Percentiles rank a stretch among this genome's conserved stretches.
Evolutionary conservation across 257 asterid genomes (phyloP).

Genomic region (Echites panduratus): DNA sequence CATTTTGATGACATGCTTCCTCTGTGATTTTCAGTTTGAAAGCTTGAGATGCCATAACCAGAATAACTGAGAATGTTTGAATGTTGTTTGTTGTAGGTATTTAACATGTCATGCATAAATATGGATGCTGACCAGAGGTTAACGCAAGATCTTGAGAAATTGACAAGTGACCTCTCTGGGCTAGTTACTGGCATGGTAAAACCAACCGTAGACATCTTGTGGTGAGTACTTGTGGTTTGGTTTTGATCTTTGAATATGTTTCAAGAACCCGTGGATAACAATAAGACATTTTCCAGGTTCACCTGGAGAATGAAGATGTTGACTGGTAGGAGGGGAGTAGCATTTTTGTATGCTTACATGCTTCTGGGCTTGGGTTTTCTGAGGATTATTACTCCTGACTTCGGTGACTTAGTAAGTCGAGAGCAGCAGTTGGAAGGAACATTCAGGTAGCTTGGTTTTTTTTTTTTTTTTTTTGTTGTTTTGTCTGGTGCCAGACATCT

Average conservation of each 20-base stretch:
- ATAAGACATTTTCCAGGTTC: conserved; percentile 59
- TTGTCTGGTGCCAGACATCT: conserved; percentile 9
- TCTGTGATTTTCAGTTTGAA: neutral
- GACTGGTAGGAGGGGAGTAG: conserved; percentile 93
- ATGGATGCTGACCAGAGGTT: conserved; percentile 97
- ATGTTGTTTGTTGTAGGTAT: conserved; percentile 47
- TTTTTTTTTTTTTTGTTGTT: conserved; percentile 13
- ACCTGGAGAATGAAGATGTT: conserved; percentile 98
- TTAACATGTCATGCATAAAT: conserved; percentile 56
- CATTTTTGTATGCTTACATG: conserved; percentile 92
- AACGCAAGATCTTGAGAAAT: conserved; percentile 96
- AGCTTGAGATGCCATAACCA: conserved; percentile 5
- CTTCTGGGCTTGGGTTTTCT: conserved; percentile 90
- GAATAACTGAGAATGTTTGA: conserved; percentile 2
- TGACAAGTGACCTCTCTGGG: conserved; percentile 86
- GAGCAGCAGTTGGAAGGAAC: conserved; percentile 98
- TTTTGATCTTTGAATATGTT: conserved; percentile 9
- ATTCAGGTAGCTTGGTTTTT: conserved; percentile 72
- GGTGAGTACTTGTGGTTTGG: conserved; percentile 40
- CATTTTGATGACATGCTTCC: neutral
- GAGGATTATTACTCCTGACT: conserved; percentile 89
- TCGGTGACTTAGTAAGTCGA: conserved; percentile 78
- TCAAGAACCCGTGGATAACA: conserved; percentile 13
- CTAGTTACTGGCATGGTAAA: conserved; percentile 99
- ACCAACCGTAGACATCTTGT: conserved; percentile 93